Evolutionary conservation across 2,329 filamentous ascomycete species (phyloP), one percentile per base, ranked within the genome.

Genomic region (Talaromyces amestolkiae): DNA sequence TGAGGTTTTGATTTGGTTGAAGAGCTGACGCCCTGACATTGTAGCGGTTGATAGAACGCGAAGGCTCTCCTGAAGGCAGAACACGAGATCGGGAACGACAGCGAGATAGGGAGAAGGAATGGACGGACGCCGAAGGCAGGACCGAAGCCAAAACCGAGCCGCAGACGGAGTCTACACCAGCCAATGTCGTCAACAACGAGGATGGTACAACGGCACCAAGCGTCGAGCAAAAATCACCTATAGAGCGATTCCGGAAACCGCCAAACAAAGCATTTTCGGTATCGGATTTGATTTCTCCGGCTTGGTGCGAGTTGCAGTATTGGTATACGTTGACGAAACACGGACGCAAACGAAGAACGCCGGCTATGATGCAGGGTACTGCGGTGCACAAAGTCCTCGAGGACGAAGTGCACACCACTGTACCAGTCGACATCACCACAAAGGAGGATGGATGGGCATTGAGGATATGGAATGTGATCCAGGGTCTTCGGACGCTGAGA

Each of bases 301-400:
- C 93, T 8, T 99, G 95, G 95, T 99, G 95, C 76, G 94, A 99
- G 77, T 77, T 98, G 66, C 93, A 98, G 76, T 96, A 97, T 72
- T 93, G 88, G 83, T 97, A 96, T 78, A 91, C 88, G 0, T 83
- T 99, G 63, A 91, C 89, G 3, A 88, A 87, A 63, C 87, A 89
- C 73, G 95, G 94, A 0, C 86, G 86, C 65, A 93, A 91, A 74
- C 89, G 86, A 63, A 83, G 83, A 39, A 98, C 93, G 0, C 78
- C 85, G 2, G 92, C 92, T 0, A 99, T 99, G 95, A 89, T 88
- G 74, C 85, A 87, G 62, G 95, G 95, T 0, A 89, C 87, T 43
- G 87, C 84, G 43, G 86, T 98, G 11, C 95, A 99, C 71, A 87
- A 93, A 72, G 85, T 85, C 41, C 85, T 98, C 0, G 94, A 99